Percentiles rank a stretch among this genome's conserved stretches.
These are phyloP conservation scores for Beauveria sp. DNA, from an alignment of 2,329 filamentous ascomycete genomes.

Conservation along the genomic window DNA sequence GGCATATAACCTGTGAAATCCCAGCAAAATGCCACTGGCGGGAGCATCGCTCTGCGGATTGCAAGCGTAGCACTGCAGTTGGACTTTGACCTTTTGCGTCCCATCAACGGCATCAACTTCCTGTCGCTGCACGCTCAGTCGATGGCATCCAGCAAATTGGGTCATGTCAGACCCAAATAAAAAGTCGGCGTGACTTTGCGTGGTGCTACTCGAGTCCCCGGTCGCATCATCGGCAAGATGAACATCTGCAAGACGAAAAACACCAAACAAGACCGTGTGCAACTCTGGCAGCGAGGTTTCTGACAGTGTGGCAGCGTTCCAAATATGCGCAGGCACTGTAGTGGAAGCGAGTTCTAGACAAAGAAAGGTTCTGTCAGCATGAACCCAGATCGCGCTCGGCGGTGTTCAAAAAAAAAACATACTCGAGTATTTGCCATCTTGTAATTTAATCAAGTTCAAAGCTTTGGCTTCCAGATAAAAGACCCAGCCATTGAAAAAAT, in stretches of 20 bases:
- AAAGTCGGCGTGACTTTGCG: conserved; percentile 22
- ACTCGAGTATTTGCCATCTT: neutral
- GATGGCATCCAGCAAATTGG: conserved; percentile 22
- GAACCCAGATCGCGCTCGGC: neutral
- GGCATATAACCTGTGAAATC: conserved; percentile 2
- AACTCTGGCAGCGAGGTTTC: conserved; percentile 14
- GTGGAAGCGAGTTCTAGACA: neutral
- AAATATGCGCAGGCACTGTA: conserved; percentile 13
- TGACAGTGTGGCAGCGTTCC: conserved; percentile 16
- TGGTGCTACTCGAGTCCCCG: neutral
- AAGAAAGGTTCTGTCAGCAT: neutral
- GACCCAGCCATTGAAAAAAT: conserved; percentile 24
- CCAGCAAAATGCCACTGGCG: neutral
- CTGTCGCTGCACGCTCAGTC: conserved; percentile 20
- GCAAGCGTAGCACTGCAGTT: conserved; percentile 5
- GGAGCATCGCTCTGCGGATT: neutral
- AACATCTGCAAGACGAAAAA: conserved; percentile 20
- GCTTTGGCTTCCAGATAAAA: conserved; percentile 19
- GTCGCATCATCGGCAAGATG: neutral
- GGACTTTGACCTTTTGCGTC: neutral
- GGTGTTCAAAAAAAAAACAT: neutral
- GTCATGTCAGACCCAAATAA: conserved; percentile 20
- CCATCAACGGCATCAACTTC: neutral
- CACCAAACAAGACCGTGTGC: conserved; percentile 19
- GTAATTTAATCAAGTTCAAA: neutral